These are phyloP conservation scores for Botrytis fragariae DNA, from an alignment of 2,329 filamentous ascomycete genomes.

Conservation along the genomic window DNA sequence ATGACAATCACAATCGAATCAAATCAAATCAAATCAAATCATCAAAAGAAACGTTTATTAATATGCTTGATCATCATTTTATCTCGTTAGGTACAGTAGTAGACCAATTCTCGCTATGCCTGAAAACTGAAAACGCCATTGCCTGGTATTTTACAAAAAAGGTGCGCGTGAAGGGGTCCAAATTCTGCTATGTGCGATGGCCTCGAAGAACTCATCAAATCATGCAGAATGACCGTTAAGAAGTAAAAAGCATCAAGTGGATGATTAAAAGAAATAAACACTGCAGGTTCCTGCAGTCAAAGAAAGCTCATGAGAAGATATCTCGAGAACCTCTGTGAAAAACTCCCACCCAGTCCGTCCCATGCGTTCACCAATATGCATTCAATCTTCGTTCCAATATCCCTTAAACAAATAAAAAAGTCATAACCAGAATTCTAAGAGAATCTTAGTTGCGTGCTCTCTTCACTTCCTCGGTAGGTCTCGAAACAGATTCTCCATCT, in stretches of 20 bases:
- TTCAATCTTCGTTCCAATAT: slow-evolving; percentile 5
- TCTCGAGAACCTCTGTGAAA: neutral
- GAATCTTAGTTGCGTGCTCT: slow-evolving; percentile 10
- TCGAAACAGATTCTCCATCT: slow-evolving; percentile 41
- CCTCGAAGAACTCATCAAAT: slow-evolving; percentile 5
- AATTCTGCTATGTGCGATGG: slow-evolving; percentile 9
- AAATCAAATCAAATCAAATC: slow-evolving; percentile 1
- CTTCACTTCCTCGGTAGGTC: slow-evolving; percentile 30
- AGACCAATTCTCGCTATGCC: slow-evolving; percentile 19
- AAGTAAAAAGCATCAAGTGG: slow-evolving; percentile 14
- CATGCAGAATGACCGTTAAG: slow-evolving; percentile 10
- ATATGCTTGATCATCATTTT: slow-evolving; percentile 10
- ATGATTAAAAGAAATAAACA: slow-evolving; percentile 14
- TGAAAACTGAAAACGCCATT: slow-evolving; percentile 17
- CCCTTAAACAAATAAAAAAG: slow-evolving; percentile 1
- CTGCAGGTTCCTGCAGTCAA: neutral
- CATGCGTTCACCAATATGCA: slow-evolving; percentile 6
- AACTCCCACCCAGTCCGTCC: slow-evolving; percentile 8
- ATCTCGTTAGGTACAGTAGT: slow-evolving; percentile 17
- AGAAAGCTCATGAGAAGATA: slow-evolving; percentile 2
- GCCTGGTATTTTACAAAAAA: slow-evolving; percentile 19
- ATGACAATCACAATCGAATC: neutral
- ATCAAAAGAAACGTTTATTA: neutral
- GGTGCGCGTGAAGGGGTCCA: slow-evolving; percentile 1
- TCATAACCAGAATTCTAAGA: neutral